These are phyloP conservation scores for Zasmidium angulare DNA, from an alignment of 2,329 filamentous ascomycete species.

Conservation along the genomic window DNA sequence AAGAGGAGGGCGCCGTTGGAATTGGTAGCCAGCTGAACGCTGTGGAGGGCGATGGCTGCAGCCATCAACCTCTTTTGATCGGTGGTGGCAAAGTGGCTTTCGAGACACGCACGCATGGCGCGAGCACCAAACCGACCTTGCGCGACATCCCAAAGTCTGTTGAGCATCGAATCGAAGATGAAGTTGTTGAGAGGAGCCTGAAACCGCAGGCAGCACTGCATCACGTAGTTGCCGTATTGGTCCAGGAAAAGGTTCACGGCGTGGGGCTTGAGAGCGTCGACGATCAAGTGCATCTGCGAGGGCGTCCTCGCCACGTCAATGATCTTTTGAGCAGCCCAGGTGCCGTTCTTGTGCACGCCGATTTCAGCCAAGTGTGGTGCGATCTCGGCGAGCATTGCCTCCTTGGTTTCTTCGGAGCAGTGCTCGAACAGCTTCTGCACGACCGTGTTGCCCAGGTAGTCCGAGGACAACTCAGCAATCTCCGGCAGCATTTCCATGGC, in stretches of 20 bases:
- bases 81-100: slow-evolving; percentile 92
- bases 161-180: slow-evolving; percentile 97
- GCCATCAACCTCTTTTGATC: slow-evolving; percentile 95
- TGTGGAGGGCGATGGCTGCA: slow-evolving; percentile 91
- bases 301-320: slow-evolving; percentile 92
- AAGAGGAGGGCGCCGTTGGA: slow-evolving; percentile 90
- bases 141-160: slow-evolving; percentile 86
- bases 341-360: slow-evolving; percentile 98
- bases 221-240: slow-evolving; percentile 97
- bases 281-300: slow-evolving; percentile 78
- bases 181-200: slow-evolving; percentile 87
- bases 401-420: slow-evolving; percentile 85
- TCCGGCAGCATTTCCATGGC: slow-evolving; percentile 94
- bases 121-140: slow-evolving; percentile 93
- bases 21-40: slow-evolving; percentile 93
- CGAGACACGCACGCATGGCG: slow-evolving; percentile 93
- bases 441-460: slow-evolving; percentile 98
- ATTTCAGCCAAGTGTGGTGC: slow-evolving; percentile 92
- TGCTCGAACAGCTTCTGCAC: slow-evolving; percentile 98
- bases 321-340: slow-evolving; percentile 98
- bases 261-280: slow-evolving; percentile 80
- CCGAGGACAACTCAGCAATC: slow-evolving; percentile 89
- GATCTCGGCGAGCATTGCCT: slow-evolving; percentile 86
- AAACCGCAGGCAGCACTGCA: slow-evolving; percentile 94
- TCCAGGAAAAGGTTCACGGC: slow-evolving; percentile 91